Base-by-base conservation (phyloP, 1,139 yeast species). In the Sugiyamaella castrensis region DNA sequence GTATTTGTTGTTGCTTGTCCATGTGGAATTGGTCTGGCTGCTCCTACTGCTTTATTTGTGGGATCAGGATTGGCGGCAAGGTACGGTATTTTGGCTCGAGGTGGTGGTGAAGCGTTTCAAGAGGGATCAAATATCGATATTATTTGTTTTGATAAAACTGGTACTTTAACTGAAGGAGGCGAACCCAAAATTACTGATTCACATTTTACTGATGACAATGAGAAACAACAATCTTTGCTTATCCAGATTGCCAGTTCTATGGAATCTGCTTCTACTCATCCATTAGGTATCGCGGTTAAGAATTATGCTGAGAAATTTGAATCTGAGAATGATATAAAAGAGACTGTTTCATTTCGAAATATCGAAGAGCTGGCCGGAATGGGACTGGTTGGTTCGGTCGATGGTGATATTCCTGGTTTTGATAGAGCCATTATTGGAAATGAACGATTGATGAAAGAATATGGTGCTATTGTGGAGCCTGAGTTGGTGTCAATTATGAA, bases 1-100 rank as follows among this genome's bases (percentile, higher is more conserved):
- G 92, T 86, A 5, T 84, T 86, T 69, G 94, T 82, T 8, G 89
- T 88, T 42, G 96, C 96, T 0, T 88, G 96, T 65, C 96, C 96
- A 1, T 88, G 96, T 74, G 96, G 95, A 1, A 74, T 87, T 42
- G 96, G 96, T 5, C 72, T 88, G 40, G 96, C 96, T 12, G 95
- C 96, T 0, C 96, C 96, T 1, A 87, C 95, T 2, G 96, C 96
- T 0, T 76, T 87, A 30, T 87, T 85, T 83, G 95, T 87, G 4
- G 96, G 96, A 13, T 82, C 95, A 10, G 95, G 95, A 1, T 75
- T 86, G 15, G 95, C 94, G 27, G 96, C 96, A 0, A 73, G 77
- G 34, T 72, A 81, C 62, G 94, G 94, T n/a, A 81, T 85, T 43
- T 70, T 85, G 42, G 89, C 86, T 1, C 77, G 83, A 59, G 92